Evolutionary conservation across 768 basidiomycete species (phyloP), one percentile per base, ranked within the genome.

Genomic region (Podaxis sp.): DNA sequence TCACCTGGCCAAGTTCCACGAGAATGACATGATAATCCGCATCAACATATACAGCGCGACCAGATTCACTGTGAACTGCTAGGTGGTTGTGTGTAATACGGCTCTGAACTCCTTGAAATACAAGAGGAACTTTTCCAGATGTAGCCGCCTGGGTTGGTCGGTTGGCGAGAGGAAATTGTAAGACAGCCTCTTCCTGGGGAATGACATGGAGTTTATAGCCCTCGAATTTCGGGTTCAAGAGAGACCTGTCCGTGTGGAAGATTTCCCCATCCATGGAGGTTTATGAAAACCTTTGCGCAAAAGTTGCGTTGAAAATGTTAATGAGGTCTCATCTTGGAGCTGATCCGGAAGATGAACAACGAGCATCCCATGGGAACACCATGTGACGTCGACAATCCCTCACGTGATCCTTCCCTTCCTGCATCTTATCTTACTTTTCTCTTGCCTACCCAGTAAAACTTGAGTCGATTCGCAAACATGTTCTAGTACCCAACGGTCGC

Each of bases 1-100:
- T 78, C 75, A 92, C 92, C 77, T 79, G 71, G 66, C 81, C 73
- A 49, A 92, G 57, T 46, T 81, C 77, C n/a, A 90, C 76, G 5
- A 84, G 67, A 53, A 92, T 79, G 11, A 93, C 84, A 57, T 79
- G 82, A 59, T 83, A 81, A 3, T 84, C 78, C 38, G 81, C 77
- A 68, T 94, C 93, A 26, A 95, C 75, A 68, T 93, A 95, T 28
- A 87, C 74, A 2, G 85, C 85, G 24, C 78, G 77, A 22, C 77
- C 74, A 11, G 78, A 76, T 39, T 79, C 71, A 15, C 71, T 70
- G 19, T 83, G 82, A 2, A 85, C 74, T 12, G 81, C 75, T 13
- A 95, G 81, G 70, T 95, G 93, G 67, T 95, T 94, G 73, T 95
- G 90, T 15, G 88, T 83, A 63, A 95, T 91, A 54, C 93, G 81